A percentile compares a stretch with the other conserved stretches of the same genome.
Evolutionary conservation across 192 early-diverging fungal species (phyloP).

Genomic region (Mortierella hygrophila): DNA sequence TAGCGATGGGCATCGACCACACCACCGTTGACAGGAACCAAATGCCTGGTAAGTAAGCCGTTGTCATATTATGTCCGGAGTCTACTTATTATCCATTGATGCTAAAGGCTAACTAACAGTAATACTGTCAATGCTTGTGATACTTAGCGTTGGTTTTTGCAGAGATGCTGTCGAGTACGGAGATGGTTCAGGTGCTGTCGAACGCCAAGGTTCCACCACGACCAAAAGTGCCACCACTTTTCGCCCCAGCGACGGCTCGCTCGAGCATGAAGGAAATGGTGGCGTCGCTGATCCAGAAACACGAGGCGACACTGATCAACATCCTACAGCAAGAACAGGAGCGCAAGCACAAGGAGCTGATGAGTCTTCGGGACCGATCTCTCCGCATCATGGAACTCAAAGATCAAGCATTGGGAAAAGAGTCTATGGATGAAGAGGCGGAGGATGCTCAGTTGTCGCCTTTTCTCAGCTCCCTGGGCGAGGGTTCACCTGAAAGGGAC

Average conservation of each 20-base stretch:
- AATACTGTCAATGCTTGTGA: neutral
- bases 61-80: neutral
- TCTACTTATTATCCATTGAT: neutral
- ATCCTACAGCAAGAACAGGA: conserved; percentile 14
- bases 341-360: conserved; percentile 20
- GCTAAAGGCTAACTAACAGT: too few species aligned
- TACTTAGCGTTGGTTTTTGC: conserved; percentile 24
- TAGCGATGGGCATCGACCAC: conserved; percentile 47
- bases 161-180: conserved; percentile 7
- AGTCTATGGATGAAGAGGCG: neutral
- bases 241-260: neutral
- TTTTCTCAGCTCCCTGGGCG: neutral
- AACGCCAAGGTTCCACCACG: conserved; percentile 28
- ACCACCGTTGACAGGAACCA: conserved; percentile 42
- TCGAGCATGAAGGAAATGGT: conserved; percentile 21
- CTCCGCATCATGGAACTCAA: conserved; percentile 24
- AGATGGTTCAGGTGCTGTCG: conserved; percentile 17
- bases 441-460: neutral
- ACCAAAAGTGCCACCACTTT: conserved; percentile 35
- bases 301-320: conserved; percentile 9
- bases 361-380: conserved; percentile 15
- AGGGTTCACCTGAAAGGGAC: neutral
- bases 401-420: neutral
- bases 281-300: conserved; percentile 21
- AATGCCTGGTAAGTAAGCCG: conserved; percentile 24